Base-by-base conservation (phyloP, 176 grass and related monocot genomes). In the Triticum turgidum region DNA sequence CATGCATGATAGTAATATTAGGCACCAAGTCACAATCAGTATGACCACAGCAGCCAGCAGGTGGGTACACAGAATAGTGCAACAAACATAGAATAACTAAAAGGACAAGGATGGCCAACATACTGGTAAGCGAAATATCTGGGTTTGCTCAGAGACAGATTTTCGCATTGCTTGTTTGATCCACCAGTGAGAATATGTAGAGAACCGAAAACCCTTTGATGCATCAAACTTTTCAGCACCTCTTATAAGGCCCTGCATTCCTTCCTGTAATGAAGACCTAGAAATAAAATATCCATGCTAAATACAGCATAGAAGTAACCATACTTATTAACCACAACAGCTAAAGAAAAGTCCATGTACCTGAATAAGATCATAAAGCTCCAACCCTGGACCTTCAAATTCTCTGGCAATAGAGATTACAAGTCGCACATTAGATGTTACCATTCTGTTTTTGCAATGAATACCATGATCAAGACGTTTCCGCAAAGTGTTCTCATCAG, bases 131-230 rank as follows among this genome's bases (percentile, higher is more conserved):
- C 92, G 90, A 80, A 98, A 92, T 70, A 93, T 92, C 44, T 93
- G 89, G 29, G 94, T 90, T 83, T 92, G 89, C 71, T 94, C 92
- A 6, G 87, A 89, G 29, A 91, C 90, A 64, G 84, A 95, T 65
- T 89, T 98, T 14, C 93, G 84, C 58, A 98, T 91, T 85, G 94
- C 84, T 87, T 98, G 97, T 83, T 90, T 98, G 82, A 98, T 98
- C 97, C 97, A 98, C 97, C 97, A 98, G 78, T 96, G 92, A 59
- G 94, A 91, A 88, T 98, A 98, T 12, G 97, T 98, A 11, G 97
- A 98, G 76, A 98, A 96, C 51, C 93, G 92, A 73, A 98, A 98
- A 83, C 97, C 97, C 88, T 92, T 98, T 0, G 92, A 89, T 68
- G 82, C 93, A 78, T 98, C 94, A 88, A 98, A 98, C 61, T 94